Evolutionary conservation across 495 filamentous ascomycete species (phyloP), one percentile per base, ranked within the genome.

Genomic region (Parachaetomium inaequale): DNA sequence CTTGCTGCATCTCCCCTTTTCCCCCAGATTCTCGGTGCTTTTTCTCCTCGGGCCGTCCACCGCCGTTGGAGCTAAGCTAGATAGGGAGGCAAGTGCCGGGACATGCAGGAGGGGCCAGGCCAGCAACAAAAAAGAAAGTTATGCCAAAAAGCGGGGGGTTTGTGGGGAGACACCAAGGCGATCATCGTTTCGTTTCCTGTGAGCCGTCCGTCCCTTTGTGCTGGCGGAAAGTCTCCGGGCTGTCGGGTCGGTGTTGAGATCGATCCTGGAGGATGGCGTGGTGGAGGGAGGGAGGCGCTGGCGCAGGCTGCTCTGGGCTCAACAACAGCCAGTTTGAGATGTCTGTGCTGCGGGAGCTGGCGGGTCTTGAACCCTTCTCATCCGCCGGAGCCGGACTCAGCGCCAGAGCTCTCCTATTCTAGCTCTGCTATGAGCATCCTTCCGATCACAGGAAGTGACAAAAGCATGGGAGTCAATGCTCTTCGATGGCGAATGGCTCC

Each of bases 1-100:
- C 29, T 36, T 12, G 0, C 31, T 12, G 0, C 31, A 10, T 49
- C 45, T 26, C 10, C 36, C 17, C 43, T n/a, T n/a, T n/a, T n/a
- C 47, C 42, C 54, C 55, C 55, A 31, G 55, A 47, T 26, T 46
- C 21, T 57, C 42, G 40, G 38, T 29, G 40, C 55, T 46, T 32
- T 46, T 57, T 26, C 54, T 42, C 54, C 52, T 29, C 36, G 36
- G 34, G 36, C 36, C 12, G 36, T 5, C 36, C n/a, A n/a, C 12
- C 29, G 50, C 31, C 38, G 53, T 55, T 55, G 53, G 53, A 55
- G 53, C 53, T 55, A 55, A 25, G 36, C 36, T 15, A 40, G 36
- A n/a, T n/a, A n/a, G n/a, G n/a, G n/a, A 15, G 32, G 34, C 26
- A 38, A 7, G 34, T 28, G 23, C 53, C 47, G 47, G 36, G 36